phyloP scores from a whole-genome alignment of 371 early-diverging fungal species.

The Actinomucor elegans region DNA sequence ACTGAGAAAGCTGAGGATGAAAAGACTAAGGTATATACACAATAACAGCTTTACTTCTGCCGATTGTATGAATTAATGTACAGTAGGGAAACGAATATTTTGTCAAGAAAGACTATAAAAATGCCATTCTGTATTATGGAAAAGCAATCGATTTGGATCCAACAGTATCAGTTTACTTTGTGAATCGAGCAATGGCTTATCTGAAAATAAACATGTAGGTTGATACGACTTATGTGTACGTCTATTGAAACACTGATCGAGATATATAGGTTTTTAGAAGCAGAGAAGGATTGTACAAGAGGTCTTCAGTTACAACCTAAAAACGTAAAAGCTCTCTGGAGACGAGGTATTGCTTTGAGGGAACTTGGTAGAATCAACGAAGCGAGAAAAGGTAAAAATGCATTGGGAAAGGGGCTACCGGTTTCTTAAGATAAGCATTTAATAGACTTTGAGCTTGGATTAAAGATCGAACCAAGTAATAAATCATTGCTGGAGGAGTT shows the following conservation, averaged over 20 bases:
- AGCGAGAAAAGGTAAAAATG: slow-evolving; percentile 54
- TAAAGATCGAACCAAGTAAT: slow-evolving; percentile 71
- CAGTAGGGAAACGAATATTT: slow-evolving; percentile 85
- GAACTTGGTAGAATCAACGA: slow-evolving; percentile 57
- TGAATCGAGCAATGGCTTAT: slow-evolving; percentile 87
- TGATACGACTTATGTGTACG: too few species aligned
- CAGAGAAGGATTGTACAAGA: slow-evolving; percentile 71
- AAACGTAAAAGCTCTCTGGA: slow-evolving; percentile 82
- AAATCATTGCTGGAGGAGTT: slow-evolving; percentile 65
- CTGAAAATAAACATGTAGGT: slow-evolving; percentile 69
- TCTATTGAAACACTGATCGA: neutral
- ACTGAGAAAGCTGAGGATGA: slow-evolving; percentile 49
- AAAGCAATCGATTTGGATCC: slow-evolving; percentile 71
- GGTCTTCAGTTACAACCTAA: slow-evolving; percentile 66
- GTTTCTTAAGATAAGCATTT: too few species aligned
- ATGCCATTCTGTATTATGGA: slow-evolving; percentile 72
- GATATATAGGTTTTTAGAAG: slow-evolving; percentile 59
- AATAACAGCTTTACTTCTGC: neutral
- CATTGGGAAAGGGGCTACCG: neutral
- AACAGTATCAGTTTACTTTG: slow-evolving; percentile 56
- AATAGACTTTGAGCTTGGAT: slow-evolving; percentile 67
- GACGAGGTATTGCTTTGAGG: slow-evolving; percentile 72
- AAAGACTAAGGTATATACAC: slow-evolving; percentile 60
- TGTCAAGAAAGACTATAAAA: slow-evolving; percentile 64
- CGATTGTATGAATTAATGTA: neutral